Conservation (phyloP, 495 filamentous ascomycete species). For the Talaromyces thailandensis region DNA sequence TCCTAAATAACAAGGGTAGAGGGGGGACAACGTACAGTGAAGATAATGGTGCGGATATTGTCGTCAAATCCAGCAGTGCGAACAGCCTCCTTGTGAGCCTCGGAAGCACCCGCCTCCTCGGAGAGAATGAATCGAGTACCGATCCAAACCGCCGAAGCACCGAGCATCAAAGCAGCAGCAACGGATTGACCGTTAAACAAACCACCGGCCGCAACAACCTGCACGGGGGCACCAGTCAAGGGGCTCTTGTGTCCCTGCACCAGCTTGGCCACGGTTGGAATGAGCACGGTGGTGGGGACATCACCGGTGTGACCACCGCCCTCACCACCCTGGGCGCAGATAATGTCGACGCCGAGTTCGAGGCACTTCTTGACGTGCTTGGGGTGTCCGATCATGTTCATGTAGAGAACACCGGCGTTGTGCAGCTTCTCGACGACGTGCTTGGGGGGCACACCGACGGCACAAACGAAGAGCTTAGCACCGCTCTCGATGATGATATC, state of each 20-base stretch:
- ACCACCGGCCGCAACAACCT: slow-evolving; percentile 89
- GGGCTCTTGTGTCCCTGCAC: slow-evolving; percentile 75
- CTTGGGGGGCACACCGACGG: slow-evolving; percentile 89
- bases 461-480: slow-evolving; percentile 90
- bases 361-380: slow-evolving; percentile 96
- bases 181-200: slow-evolving; percentile 88
- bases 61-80: slow-evolving; percentile 87
- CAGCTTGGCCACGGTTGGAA: slow-evolving; percentile 81
- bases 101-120: slow-evolving; percentile 88
- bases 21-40: slow-evolving; percentile 52
- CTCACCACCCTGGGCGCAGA: slow-evolving; percentile 89
- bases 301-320: slow-evolving; percentile 89
- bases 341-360: slow-evolving; percentile 80
- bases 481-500: slow-evolving; percentile 87
- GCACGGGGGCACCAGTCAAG: slow-evolving; percentile 76
- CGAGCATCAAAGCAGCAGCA: slow-evolving; percentile 86
- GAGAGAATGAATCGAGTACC: slow-evolving; percentile 90
- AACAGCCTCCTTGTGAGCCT: slow-evolving; percentile 95
- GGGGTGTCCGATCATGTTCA: slow-evolving; percentile 99
- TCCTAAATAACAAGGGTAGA: not conserved
- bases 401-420: slow-evolving; percentile 80
- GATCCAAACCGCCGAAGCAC: slow-evolving; percentile 89
- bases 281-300: slow-evolving; percentile 80
- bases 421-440: slow-evolving; percentile 83
- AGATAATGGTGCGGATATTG: slow-evolving; percentile 93